Base-by-base conservation (phyloP, 2,329 filamentous ascomycete genomes). In the Cercospora zeae-maydis region DNA sequence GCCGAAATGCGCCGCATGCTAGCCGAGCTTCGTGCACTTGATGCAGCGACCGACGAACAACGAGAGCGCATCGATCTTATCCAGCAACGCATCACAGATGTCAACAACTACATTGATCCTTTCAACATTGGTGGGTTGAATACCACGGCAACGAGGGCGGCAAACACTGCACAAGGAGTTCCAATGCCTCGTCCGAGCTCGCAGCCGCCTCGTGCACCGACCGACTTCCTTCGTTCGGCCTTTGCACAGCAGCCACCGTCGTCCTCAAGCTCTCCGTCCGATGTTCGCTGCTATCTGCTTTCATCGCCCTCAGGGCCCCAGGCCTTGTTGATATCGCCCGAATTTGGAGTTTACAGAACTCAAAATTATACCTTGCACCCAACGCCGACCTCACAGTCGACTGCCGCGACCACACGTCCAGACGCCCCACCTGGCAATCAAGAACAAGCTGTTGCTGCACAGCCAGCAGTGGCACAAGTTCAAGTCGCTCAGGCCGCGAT, bases 291-390 rank as follows among this genome's bases (percentile, higher is more conserved):
- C 37, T 82, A 80, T 63, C 69, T 82, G 6, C 72, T 82, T 10
- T 79, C 78, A 1, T 78, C 77, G 5, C 78, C 79, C 10, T 69
- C 71, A 37, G 80, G 80, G 1, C 79, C 78, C 31, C 77, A 81
- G 60, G 79, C 78, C 8, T 65, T 82, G 10, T 66, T 82, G 1
- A 74, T 78, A 47, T 76, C 79, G 5, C 77, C 78, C 11, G 64
- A 73, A 24, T 66, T 72, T 27, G 75, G 73, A 45, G 68, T 70
- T 1, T 76, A 72, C 27, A 52, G 19, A 24, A 52, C 24, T 33
- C 27, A 21, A 8, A 52, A 52, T 52, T 52, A 14, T 30, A 24
- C 19, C 14, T 31, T 30, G 21, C 65, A 66, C 13, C 65, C 68
- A 9, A 65, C 58, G 10, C 66, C 67, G 10, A 66, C 67, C 1